These are phyloP conservation scores for Climacium dendroides DNA, from an alignment of 225 moss, liverwort and hornwort genomes.

Conservation along the genomic window DNA sequence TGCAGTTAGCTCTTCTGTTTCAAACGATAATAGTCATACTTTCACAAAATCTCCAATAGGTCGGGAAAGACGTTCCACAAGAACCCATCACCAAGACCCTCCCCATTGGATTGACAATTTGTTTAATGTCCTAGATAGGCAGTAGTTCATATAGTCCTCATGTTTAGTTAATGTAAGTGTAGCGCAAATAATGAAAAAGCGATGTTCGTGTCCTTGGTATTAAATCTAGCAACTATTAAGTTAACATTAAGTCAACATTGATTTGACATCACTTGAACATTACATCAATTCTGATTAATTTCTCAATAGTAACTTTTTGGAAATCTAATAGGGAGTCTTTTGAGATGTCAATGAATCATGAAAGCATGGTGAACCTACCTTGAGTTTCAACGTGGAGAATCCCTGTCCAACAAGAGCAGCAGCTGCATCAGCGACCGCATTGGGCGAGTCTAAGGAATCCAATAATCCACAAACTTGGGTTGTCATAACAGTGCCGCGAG, in stretches of 20 bases:
- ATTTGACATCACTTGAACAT: not conserved
- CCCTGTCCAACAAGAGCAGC: slow-evolving; percentile 59
- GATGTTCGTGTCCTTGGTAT: not conserved
- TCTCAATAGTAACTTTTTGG: not conserved
- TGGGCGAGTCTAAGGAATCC: slow-evolving; percentile 54
- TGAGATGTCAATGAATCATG: not conserved
- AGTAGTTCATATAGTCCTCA: not conserved
- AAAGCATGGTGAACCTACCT: slow-evolving; percentile 21
- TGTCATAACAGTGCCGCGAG: not conserved
- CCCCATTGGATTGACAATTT: not conserved
- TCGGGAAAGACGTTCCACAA: not conserved
- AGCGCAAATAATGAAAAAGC: not conserved
- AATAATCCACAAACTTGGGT: slow-evolving; percentile 71
- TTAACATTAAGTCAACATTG: not conserved
- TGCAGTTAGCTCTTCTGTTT: too few species aligned
- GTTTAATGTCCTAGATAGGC: not conserved
- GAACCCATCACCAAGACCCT: not conserved
- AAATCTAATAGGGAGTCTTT: not conserved
- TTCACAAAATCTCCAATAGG: not conserved
- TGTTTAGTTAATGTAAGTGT: not conserved
- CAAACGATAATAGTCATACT: not conserved
- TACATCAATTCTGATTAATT: not conserved
- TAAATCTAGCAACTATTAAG: not conserved
- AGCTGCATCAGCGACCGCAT: slow-evolving; percentile 53
- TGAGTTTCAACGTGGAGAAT: slow-evolving; percentile 80